Conservation (phyloP, 306 rosid species). For the Ziziphus jujuba region DNA sequence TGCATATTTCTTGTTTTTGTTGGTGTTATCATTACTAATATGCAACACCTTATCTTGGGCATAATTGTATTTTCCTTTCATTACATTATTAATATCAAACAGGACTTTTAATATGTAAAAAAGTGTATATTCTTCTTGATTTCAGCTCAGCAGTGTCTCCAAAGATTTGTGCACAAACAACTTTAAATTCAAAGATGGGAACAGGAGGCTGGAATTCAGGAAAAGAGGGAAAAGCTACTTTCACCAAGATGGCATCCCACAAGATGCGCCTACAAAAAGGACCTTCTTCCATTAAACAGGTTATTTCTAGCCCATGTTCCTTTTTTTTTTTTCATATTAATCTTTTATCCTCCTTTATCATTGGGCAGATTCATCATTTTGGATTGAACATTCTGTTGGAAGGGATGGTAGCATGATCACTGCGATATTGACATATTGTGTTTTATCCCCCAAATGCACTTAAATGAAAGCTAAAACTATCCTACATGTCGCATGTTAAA, state of each 20-base stretch:
- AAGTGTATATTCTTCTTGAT: slow-evolving; percentile 27
- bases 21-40: background rate
- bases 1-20: background rate
- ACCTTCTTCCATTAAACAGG: slow-evolving; percentile 45
- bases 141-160: slow-evolving; percentile 47
- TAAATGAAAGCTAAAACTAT: slow-evolving; percentile 11
- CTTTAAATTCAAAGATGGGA: slow-evolving; percentile 46
- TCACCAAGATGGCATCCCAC: slow-evolving; percentile 33
- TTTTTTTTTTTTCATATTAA: slow-evolving; percentile 9
- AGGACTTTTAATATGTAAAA: too few species aligned
- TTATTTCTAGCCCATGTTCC: slow-evolving; percentile 11
- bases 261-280: slow-evolving; percentile 43
- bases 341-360: background rate
- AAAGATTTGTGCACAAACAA: slow-evolving; percentile 32
- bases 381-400: background rate
- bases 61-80: background rate
- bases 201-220: slow-evolving; percentile 70
- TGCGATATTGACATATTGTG: background rate
- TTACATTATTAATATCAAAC: too few species aligned
- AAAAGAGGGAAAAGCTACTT: slow-evolving; percentile 43
- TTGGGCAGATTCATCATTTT: too few species aligned
- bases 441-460: slow-evolving; percentile 19
- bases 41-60: background rate
- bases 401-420: background rate
- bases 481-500: slow-evolving; percentile 14